phyloP scores from a whole-genome alignment of 2,329 filamentous ascomycete genomes.

The Alternaria triticimaculans region DNA sequence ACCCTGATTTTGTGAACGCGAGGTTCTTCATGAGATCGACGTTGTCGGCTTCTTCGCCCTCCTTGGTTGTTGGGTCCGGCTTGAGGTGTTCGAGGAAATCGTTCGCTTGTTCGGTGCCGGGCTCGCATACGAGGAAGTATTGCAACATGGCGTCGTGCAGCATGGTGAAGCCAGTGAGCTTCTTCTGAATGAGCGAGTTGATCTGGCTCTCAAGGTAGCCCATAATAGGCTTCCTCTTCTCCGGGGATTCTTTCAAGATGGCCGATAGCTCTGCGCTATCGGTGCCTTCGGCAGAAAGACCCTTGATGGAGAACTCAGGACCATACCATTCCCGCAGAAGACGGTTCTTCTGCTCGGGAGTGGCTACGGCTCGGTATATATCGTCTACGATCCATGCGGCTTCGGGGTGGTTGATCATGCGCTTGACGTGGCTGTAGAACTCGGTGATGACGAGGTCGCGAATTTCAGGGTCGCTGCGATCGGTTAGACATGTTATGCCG shows the following conservation, averaged over 20 bases:
- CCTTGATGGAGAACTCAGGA: slow-evolving; percentile 85
- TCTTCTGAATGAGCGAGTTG: slow-evolving; percentile 94
- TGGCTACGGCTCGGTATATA: slow-evolving; percentile 88
- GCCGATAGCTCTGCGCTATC: slow-evolving; percentile 70
- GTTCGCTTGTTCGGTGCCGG: slow-evolving; percentile 79
- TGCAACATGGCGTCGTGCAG: slow-evolving; percentile 98
- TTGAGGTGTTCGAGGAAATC: slow-evolving; percentile 92
- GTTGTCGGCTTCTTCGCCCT: slow-evolving; percentile 58
- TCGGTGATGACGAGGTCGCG: slow-evolving; percentile 89
- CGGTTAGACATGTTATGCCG: slow-evolving; percentile 13
- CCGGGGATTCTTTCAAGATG: slow-evolving; percentile 78
- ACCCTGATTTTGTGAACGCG: slow-evolving; percentile 90
- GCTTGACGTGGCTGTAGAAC: slow-evolving; percentile 92
- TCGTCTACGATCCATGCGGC: slow-evolving; percentile 98
- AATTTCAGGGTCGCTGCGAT: slow-evolving; percentile 75
- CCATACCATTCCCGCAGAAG: slow-evolving; percentile 96
- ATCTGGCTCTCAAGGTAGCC: slow-evolving; percentile 84
- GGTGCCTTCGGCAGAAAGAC: slow-evolving; percentile 56
- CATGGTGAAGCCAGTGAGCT: slow-evolving; percentile 95
- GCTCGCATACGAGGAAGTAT: slow-evolving; percentile 83
- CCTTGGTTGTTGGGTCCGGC: slow-evolving; percentile 77
- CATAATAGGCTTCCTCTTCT: slow-evolving; percentile 88
- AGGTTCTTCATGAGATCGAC: slow-evolving; percentile 88
- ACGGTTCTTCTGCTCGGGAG: slow-evolving; percentile 81
- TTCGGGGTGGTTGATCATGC: slow-evolving; percentile 94